Evolutionary conservation across 805 yeast genomes (phyloP).

Genomic region (Naumovozyma baii): DNA sequence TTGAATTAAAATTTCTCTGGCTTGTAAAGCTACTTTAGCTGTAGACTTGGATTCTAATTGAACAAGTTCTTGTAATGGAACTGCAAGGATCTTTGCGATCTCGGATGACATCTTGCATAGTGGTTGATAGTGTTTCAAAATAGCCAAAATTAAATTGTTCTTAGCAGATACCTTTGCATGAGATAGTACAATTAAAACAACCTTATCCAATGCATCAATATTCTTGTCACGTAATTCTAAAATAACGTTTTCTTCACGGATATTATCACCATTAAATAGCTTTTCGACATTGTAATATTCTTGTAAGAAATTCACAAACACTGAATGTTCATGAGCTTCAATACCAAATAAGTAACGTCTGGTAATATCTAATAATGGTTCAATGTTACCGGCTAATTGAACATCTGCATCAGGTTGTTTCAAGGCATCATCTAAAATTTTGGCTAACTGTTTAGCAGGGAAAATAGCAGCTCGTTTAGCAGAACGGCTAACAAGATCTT

Average conservation of each 20-base stretch:
- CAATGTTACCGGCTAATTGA: conserved; percentile 49
- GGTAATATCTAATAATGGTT: conserved; percentile 67
- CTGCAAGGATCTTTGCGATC: conserved; percentile 58
- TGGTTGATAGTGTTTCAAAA: conserved; percentile 73
- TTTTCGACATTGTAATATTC: conserved; percentile 72
- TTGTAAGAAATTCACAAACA: conserved; percentile 57
- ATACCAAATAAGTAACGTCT: conserved; percentile 64
- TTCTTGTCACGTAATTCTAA: conserved; percentile 81
- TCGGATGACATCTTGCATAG: conserved; percentile 62
- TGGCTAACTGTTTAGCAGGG: conserved; percentile 81
- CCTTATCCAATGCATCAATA: conserved; percentile 63
- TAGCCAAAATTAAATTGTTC: conserved; percentile 80
- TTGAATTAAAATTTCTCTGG: conserved; percentile 92
- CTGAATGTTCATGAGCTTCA: conserved; percentile 71
- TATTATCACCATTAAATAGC: conserved; percentile 64
- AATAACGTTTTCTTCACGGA: conserved; percentile 82
- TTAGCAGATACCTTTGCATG: conserved; percentile 91
- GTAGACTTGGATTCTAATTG: conserved; percentile 84
- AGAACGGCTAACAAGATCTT: conserved; percentile 57
- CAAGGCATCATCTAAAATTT: conserved; percentile 54
- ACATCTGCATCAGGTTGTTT: conserved; percentile 41
- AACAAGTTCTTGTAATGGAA: conserved; percentile 66
- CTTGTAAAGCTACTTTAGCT: conserved; percentile 88
- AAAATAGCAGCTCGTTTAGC: conserved; percentile 64
- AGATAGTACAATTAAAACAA: conserved; percentile 65